A percentile compares a stretch with the other conserved stretches of the same genome.
Evolutionary conservation across 139 green algal species (phyloP).

Genomic region (Pedinophyceae sp.): DNA sequence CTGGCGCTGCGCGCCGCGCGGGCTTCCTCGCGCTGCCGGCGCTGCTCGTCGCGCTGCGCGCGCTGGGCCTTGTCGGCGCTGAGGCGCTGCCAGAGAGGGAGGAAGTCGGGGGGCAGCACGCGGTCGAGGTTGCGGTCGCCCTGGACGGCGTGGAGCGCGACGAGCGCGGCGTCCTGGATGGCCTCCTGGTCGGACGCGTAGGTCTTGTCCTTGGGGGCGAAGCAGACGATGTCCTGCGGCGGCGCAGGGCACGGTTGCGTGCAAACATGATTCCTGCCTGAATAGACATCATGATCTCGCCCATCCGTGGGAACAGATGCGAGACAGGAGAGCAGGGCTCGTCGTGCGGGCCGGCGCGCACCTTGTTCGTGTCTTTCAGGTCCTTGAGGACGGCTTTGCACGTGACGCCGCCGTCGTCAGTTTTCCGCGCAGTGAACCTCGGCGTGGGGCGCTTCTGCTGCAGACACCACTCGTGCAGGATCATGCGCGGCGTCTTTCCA

Average conservation of each 20-base stretch:
- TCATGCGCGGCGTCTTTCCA: slow-evolving; percentile 55
- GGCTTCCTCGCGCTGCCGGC: too few species aligned
- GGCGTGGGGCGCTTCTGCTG: slow-evolving; percentile 39
- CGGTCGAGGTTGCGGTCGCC: slow-evolving; percentile 38
- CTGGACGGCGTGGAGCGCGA: slow-evolving; percentile 40
- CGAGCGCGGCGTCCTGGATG: slow-evolving; percentile 43
- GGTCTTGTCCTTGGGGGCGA: neutral
- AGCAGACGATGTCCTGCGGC: neutral
- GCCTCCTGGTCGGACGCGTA: slow-evolving; percentile 20
- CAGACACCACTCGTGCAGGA: slow-evolving; percentile 53
- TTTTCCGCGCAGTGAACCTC: slow-evolving; percentile 21
- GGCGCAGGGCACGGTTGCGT: too few species aligned
- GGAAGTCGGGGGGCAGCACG: slow-evolving; percentile 37
- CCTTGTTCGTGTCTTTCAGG: slow-evolving; percentile 30
- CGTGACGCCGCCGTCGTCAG: neutral
- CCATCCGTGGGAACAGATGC: too few species aligned
- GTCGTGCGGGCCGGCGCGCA: slow-evolving; percentile 13
- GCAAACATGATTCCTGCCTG: too few species aligned
- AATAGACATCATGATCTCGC: neutral
- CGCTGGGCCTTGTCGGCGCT: too few species aligned
- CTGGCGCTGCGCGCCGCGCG: too few species aligned
- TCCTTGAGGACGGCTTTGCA: slow-evolving; percentile 57
- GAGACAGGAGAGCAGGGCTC: too few species aligned
- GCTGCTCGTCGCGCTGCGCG: too few species aligned
- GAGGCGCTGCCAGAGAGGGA: slow-evolving; percentile 30